phyloP scores from a whole-genome alignment of 495 filamentous ascomycete genomes.

The Aspergillus egyptiacus region DNA sequence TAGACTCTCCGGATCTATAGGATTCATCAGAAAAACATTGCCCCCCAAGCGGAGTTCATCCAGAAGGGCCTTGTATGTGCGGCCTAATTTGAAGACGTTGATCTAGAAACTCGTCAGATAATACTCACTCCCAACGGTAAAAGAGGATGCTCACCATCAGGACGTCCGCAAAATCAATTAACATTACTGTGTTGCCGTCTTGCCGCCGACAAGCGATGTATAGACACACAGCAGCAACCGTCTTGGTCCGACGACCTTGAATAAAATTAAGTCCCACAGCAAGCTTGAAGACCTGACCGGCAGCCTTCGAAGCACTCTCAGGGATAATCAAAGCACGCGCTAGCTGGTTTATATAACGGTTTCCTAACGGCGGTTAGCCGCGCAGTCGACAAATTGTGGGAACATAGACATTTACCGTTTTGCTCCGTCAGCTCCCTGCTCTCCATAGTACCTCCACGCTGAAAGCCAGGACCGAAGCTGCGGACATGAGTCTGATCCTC shows the following conservation, averaged over 20 bases:
- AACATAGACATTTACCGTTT: slow-evolving; percentile 38
- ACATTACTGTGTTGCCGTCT: slow-evolving; percentile 61
- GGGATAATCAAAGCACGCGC: slow-evolving; percentile 50
- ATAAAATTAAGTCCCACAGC: slow-evolving; percentile 71
- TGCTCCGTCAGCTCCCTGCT: slow-evolving; percentile 66
- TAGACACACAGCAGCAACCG: slow-evolving; percentile 77
- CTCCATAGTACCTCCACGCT: slow-evolving; percentile 51
- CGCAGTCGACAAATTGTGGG: slow-evolving; percentile 7
- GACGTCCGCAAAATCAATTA: slow-evolving; percentile 92
- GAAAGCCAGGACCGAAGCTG: slow-evolving; percentile 52
- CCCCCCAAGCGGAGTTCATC: slow-evolving; percentile 53
- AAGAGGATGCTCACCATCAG: slow-evolving; percentile 41
- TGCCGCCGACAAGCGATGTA: slow-evolving; percentile 76
- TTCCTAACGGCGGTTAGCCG: slow-evolving; percentile 26
- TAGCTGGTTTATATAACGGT: slow-evolving; percentile 47
- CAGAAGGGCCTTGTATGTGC: slow-evolving; percentile 71
- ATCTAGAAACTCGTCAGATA: slow-evolving; percentile 40
- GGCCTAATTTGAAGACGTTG: slow-evolving; percentile 87
- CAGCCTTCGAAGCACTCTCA: slow-evolving; percentile 54
- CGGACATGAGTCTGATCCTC: slow-evolving; percentile 68
- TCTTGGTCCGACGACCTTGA: slow-evolving; percentile 77
- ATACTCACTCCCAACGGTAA: neutral
- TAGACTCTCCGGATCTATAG: slow-evolving; percentile 73
- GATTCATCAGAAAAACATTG: slow-evolving; percentile 47
- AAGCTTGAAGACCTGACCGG: slow-evolving; percentile 69